Conservation (phyloP, 2,329 filamentous ascomycete species). For the Colletotrichum destructivum region DNA sequence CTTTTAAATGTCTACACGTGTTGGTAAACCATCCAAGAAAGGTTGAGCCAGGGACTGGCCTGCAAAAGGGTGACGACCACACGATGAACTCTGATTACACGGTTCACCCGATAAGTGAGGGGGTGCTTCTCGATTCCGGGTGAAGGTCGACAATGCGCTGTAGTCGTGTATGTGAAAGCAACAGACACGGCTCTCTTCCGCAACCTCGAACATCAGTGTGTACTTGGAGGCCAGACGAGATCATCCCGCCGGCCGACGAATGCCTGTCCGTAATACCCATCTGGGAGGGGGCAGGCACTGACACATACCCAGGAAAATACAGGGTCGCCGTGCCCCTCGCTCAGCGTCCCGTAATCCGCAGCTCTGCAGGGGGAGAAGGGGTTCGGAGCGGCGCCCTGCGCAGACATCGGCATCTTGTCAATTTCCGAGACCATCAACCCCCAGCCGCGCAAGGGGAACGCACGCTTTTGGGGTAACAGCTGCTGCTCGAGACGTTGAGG, state of each 20-base stretch:
- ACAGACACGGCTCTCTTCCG: no score
- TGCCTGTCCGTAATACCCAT: neutral
- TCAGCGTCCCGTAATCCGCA: neutral
- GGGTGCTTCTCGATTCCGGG: neutral
- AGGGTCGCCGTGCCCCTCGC: neutral
- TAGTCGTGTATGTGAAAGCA: neutral
- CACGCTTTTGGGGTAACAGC: no score
- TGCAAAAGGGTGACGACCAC: neutral
- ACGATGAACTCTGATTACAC: constrained; percentile 24
- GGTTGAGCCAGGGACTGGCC: constrained; percentile 13
- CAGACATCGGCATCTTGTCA: constrained; percentile 32
- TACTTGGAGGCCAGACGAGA: neutral
- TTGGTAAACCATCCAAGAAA: no score
- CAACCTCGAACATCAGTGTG: no score
- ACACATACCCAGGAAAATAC: neutral
- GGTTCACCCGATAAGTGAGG: constrained; percentile 30
- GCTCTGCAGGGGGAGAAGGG: neutral
- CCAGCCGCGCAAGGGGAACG: neutral
- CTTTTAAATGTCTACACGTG: no score
- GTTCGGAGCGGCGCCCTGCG: constrained; percentile 31
- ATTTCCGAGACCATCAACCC: constrained; percentile 20
- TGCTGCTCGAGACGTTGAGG: no score
- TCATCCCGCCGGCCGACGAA: neutral
- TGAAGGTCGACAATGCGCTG: neutral
- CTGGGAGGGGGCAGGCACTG: neutral